Evolutionary conservation across 1,284 basidiomycete genomes (phyloP).

Genomic region (Inonotus hispidus): DNA sequence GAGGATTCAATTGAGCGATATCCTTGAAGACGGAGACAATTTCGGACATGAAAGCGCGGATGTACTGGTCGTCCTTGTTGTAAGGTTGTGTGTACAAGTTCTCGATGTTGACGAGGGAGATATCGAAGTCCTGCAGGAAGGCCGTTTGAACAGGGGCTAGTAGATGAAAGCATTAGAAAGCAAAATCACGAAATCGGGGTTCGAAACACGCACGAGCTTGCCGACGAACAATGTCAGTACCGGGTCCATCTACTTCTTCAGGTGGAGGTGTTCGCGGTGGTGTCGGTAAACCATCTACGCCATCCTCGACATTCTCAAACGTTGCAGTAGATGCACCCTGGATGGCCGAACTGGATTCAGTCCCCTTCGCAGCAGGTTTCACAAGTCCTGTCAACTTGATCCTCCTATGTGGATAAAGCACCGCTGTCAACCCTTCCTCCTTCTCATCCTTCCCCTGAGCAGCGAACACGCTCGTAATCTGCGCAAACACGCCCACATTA

Average conservation of each 20-base stretch:
- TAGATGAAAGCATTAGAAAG: not conserved
- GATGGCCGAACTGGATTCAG: slow-evolving; percentile 8
- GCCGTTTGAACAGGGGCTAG: slow-evolving; percentile 75
- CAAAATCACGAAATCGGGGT: not conserved
- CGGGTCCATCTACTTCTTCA: slow-evolving; percentile 19
- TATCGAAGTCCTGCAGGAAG: slow-evolving; percentile 85
- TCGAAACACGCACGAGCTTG: not conserved
- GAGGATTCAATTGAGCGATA: slow-evolving; percentile 93
- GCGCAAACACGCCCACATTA: slow-evolving; percentile 93
- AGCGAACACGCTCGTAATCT: slow-evolving; percentile 93
- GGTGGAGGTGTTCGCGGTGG: slow-evolving; percentile 41
- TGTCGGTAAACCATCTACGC: slow-evolving; percentile 40
- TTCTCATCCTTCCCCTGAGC: slow-evolving; percentile 58
- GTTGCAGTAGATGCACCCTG: slow-evolving; percentile 31
- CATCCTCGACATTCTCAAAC: slow-evolving; percentile 41
- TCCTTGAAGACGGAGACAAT: slow-evolving; percentile 99
- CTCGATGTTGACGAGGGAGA: slow-evolving; percentile 89
- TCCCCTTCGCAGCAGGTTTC: slow-evolving; percentile 48
- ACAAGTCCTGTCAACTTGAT: slow-evolving; percentile 89
- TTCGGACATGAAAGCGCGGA: slow-evolving; percentile 94
- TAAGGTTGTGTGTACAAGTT: slow-evolving; percentile 81
- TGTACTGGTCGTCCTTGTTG: slow-evolving; percentile 91
- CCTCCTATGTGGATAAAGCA: slow-evolving; percentile 91
- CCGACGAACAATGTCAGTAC: slow-evolving; percentile 7
- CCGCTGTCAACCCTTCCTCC: slow-evolving; percentile 89